A percentile compares a stretch with the other conserved stretches of the same genome.
phyloP scores from a whole-genome alignment of 129 eudicot genomes.

The Helianthus annuus region DNA sequence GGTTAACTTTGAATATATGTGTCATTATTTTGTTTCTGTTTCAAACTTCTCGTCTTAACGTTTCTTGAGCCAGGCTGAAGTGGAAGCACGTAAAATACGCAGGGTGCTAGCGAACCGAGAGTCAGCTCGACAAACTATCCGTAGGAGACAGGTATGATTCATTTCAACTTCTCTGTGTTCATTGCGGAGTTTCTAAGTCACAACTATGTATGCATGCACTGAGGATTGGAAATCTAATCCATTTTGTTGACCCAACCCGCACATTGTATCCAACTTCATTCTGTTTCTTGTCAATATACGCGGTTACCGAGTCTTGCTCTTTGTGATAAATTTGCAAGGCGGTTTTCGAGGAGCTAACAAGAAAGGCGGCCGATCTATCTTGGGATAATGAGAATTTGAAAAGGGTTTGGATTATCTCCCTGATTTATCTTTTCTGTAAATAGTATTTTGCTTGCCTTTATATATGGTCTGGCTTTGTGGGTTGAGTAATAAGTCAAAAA shows the following conservation, averaged over 20 bases:
- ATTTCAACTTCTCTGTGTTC: background rate
- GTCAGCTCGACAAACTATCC: conserved; percentile 80
- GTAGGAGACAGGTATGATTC: conserved; percentile 64
- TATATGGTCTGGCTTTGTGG: background rate
- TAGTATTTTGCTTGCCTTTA: background rate
- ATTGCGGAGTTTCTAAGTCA: too few species aligned
- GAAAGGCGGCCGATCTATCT: conserved; percentile 66
- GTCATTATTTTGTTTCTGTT: background rate
- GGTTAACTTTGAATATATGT: conserved; percentile 24
- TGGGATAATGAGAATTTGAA: conserved; percentile 73
- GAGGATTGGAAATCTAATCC: background rate
- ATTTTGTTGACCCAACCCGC: too few species aligned
- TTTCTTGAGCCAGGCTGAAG: conserved; percentile 47
- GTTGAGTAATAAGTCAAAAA: conserved; percentile 2
- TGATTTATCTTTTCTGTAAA: background rate
- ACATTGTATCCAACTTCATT: too few species aligned
- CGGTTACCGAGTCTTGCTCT: background rate
- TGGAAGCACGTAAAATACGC: conserved; percentile 67
- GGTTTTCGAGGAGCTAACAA: conserved; percentile 54
- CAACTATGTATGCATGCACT: background rate
- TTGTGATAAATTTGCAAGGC: conserved; percentile 46
- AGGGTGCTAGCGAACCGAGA: conserved; percentile 85
- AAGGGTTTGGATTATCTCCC: conserved; percentile 39
- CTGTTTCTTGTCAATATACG: background rate
- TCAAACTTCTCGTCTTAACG: background rate